A percentile compares a stretch with the other conserved stretches of the same genome.
These are phyloP conservation scores for Lasiosphaeris hirsuta DNA, from an alignment of 495 filamentous ascomycete genomes.

Conservation along the genomic window DNA sequence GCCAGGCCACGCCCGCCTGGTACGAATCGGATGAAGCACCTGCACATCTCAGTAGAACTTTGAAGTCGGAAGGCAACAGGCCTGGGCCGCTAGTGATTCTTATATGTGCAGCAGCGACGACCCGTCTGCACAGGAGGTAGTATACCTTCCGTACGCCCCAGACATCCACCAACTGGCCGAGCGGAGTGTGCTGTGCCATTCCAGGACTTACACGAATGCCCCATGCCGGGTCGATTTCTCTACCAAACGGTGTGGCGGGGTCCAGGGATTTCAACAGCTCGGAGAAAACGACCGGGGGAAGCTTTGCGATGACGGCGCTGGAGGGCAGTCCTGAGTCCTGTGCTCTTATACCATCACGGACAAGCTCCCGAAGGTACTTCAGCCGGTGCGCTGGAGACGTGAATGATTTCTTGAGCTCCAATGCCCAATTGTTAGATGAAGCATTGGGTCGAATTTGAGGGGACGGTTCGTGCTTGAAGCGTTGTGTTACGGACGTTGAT, in stretches of 20 bases:
- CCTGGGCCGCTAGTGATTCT: slow-evolving; percentile 21
- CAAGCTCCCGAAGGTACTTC: neutral
- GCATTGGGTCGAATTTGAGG: no score
- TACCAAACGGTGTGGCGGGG: slow-evolving; percentile 22
- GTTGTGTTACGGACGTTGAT: no score
- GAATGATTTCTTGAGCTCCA: no score
- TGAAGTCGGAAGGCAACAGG: slow-evolving; percentile 30
- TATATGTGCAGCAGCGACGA: slow-evolving; percentile 19
- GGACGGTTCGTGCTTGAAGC: no score
- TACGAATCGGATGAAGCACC: slow-evolving; percentile 30
- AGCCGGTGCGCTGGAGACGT: no score
- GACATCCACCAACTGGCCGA: slow-evolving; percentile 26
- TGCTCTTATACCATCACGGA: neutral
- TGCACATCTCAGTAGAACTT: slow-evolving; percentile 31
- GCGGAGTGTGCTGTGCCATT: slow-evolving; percentile 23
- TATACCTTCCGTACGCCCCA: slow-evolving; percentile 34
- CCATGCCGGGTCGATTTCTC: slow-evolving; percentile 25
- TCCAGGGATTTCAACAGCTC: slow-evolving; percentile 37
- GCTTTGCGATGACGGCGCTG: neutral
- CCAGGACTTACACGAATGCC: slow-evolving; percentile 21
- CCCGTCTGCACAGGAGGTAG: slow-evolving; percentile 16
- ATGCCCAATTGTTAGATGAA: no score
- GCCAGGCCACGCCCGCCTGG: slow-evolving; percentile 23
- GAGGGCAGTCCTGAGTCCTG: neutral
- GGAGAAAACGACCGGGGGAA: slow-evolving; percentile 36